phyloP scores from a whole-genome alignment of 2,329 filamentous ascomycete species.

The Epichloe aotearoae region DNA sequence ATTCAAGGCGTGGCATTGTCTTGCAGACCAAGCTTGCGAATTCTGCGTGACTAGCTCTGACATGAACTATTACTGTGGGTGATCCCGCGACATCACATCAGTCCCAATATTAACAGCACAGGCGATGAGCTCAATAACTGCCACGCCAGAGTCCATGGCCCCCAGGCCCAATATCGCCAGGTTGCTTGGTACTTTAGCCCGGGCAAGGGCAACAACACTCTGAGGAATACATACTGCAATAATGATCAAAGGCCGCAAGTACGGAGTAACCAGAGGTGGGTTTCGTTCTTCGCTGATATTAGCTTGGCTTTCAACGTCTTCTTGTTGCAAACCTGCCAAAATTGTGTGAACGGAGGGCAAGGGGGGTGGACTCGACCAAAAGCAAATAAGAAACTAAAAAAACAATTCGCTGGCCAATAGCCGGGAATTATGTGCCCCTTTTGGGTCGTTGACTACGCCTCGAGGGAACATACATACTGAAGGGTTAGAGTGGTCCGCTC shows the following conservation, averaged over 20 bases:
- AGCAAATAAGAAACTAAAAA: background rate
- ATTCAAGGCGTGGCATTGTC: background rate
- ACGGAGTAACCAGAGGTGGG: no score
- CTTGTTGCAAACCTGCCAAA: no score
- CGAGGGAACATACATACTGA: background rate
- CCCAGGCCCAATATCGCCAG: no score
- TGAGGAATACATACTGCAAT: no score
- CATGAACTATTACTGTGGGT: background rate
- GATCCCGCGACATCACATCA: background rate
- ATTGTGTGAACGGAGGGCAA: no score
- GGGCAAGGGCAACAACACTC: no score
- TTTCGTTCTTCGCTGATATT: no score
- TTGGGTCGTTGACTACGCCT: background rate
- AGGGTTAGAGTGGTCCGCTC: background rate
- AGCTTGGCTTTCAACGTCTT: no score
- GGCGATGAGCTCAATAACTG: no score
- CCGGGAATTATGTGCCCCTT: background rate
- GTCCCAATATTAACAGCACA: background rate
- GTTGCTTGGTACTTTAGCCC: no score
- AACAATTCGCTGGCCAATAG: background rate
- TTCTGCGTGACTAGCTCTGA: background rate
- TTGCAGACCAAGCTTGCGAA: slow-evolving; percentile 3
- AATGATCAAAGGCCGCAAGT: no score
- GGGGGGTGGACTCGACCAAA: background rate
- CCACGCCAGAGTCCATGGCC: no score